Conservation (phyloP, 768 basidiomycete species). For the Tulasnella sp. region DNA sequence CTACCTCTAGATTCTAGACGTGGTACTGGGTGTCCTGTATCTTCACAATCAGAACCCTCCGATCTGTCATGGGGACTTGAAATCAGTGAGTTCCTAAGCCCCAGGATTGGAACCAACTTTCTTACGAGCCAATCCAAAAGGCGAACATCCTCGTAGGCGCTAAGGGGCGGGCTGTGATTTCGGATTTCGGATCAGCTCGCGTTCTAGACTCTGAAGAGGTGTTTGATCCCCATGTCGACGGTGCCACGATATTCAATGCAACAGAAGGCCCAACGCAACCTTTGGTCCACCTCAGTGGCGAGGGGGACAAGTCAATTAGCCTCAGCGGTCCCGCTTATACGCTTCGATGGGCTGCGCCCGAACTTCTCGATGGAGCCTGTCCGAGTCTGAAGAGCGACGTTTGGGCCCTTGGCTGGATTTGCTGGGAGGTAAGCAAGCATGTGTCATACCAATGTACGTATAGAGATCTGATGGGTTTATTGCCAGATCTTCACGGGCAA, state of each 20-base stretch:
- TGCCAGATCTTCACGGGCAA: not conserved
- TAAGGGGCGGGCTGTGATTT: not conserved
- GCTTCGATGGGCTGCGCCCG: not conserved
- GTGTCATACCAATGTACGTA: too few species aligned
- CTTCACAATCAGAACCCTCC: not conserved
- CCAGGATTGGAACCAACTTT: not conserved
- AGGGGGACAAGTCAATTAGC: not conserved
- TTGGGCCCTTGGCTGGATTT: not conserved
- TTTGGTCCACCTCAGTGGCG: not conserved
- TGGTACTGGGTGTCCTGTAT: not conserved
- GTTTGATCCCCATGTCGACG: not conserved
- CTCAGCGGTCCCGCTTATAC: not conserved
- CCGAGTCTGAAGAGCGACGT: not conserved
- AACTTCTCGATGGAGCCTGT: not conserved
- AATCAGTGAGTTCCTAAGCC: not conserved
- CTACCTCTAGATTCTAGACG: not conserved
- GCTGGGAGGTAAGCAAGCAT: not conserved
- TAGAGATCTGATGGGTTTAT: not conserved
- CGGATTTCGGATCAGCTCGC: not conserved
- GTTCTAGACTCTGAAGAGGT: not conserved
- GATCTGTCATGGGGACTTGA: not conserved
- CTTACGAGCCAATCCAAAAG: not conserved
- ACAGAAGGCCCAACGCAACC: not conserved
- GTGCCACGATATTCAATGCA: not conserved
- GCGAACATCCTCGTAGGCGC: not conserved